These are phyloP conservation scores for Taphrina betulina DNA, from an alignment of 1,139 yeast genomes.

Conservation along the genomic window DNA sequence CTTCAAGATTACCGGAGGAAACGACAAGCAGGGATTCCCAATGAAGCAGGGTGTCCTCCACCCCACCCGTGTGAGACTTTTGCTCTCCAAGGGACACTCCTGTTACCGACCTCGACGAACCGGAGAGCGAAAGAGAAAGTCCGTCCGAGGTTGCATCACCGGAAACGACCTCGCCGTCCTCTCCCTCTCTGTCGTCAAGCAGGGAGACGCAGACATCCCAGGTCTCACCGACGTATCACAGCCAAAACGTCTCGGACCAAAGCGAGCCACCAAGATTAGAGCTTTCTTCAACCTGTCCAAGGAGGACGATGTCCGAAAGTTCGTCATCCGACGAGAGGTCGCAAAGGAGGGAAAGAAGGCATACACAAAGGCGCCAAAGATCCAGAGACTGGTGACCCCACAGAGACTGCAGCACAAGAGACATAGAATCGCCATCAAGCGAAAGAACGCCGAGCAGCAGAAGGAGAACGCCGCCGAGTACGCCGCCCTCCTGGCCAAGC, in stretches of 20 bases:
- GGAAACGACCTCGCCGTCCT: conserved; percentile 96
- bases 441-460: conserved; percentile 96
- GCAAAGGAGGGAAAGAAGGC: conserved; percentile 68
- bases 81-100: conserved; percentile 90
- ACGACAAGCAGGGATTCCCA: conserved; percentile 99
- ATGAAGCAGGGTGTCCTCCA: conserved; percentile 96
- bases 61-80: conserved; percentile 98
- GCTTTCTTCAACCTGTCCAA: conserved; percentile 98
- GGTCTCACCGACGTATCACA: conserved; percentile 93
- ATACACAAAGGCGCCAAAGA: conserved; percentile 99
- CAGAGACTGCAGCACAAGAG: conserved; percentile 99
- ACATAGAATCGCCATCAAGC: conserved; percentile 89
- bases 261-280: conserved; percentile 99
- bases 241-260: conserved; percentile 99
- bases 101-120: conserved; percentile 99
- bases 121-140: conserved; percentile 99
- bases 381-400: conserved; percentile 99
- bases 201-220: conserved; percentile 92
- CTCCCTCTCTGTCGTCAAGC: conserved; percentile 90
- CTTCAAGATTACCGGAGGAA: conserved; percentile 99
- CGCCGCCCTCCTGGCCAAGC: conserved; percentile 97
- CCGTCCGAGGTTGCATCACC: conserved; percentile 99
- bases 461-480: conserved; percentile 99
- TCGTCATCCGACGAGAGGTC: conserved; percentile 97
- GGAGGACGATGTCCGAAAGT: conserved; percentile 94